Conservation (phyloP, 805 yeast species). For the Kuraishia hungarica region DNA sequence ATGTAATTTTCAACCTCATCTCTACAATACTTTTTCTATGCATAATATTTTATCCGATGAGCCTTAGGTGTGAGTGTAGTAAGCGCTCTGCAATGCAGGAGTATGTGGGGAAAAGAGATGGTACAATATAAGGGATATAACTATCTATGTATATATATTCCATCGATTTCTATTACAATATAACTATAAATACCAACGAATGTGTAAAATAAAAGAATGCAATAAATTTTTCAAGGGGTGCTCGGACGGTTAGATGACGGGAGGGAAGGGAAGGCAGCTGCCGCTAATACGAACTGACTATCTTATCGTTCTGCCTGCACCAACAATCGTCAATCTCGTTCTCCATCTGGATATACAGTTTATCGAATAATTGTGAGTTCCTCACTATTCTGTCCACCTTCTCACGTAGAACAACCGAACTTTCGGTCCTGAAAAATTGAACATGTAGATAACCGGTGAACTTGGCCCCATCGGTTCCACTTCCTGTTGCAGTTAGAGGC, state of each 20-base stretch:
- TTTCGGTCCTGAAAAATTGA: constrained; percentile 42
- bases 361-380: constrained; percentile 12
- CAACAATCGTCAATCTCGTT: constrained; percentile 31
- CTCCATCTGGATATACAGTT: constrained; percentile 23
- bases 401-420: constrained; percentile 15
- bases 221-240: neutral
- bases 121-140: too few species aligned
- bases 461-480: constrained; percentile 20
- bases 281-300: neutral
- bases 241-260: neutral
- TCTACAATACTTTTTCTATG: neutral
- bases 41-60: neutral
- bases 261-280: neutral
- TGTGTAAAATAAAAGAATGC: neutral
- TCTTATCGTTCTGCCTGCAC: constrained; percentile 17
- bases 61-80: neutral
- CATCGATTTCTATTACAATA: too few species aligned
- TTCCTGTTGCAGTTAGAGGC: constrained; percentile 40
- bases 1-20: neutral
- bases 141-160: too few species aligned
- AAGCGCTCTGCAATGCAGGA: neutral
- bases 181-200: too few species aligned
- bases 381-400: constrained; percentile 19
- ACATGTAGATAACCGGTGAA: constrained; percentile 78
- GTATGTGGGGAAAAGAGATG: neutral